Evolutionary conservation across 331 rosid genomes (phyloP).

Genomic region (Prunus yedoensis): DNA sequence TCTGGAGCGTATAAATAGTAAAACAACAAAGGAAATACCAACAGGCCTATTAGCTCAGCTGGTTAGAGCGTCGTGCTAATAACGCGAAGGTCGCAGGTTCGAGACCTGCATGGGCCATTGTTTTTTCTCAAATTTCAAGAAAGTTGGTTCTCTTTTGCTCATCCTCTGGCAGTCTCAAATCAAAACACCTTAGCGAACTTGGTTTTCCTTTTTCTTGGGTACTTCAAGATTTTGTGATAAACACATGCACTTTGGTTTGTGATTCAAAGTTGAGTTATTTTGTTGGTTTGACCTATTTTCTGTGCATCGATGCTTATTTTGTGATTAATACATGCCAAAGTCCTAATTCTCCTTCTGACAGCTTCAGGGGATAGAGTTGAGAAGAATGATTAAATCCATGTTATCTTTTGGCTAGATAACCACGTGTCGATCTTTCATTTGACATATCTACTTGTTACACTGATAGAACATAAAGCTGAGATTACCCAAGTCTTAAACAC

Average conservation of each 20-base stretch:
- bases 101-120: constrained; percentile 75
- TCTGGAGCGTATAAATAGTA: not conserved
- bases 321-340: too few relatives aligned
- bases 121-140: not conserved
- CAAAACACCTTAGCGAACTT: not conserved
- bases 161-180: not conserved
- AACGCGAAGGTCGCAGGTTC: constrained; percentile 93
- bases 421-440: too few relatives aligned
- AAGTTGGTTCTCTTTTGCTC: not conserved
- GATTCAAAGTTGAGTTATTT: not conserved
- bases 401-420: too few relatives aligned
- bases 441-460: too few relatives aligned
- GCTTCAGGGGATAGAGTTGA: too few relatives aligned
- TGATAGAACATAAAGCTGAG: too few relatives aligned
- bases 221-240: not conserved
- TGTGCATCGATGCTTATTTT: not conserved
- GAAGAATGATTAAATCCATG: too few relatives aligned
- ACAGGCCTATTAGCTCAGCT: constrained; percentile 79
- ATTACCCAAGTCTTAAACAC: too few relatives aligned
- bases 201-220: not conserved
- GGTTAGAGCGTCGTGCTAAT: constrained; percentile 95
- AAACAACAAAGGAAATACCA: rapidly evolving
- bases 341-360: too few relatives aligned
- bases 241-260: not conserved
- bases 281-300: not conserved